Conservation (phyloP, 495 filamentous ascomycete species). For the Neurospora sp. region DNA sequence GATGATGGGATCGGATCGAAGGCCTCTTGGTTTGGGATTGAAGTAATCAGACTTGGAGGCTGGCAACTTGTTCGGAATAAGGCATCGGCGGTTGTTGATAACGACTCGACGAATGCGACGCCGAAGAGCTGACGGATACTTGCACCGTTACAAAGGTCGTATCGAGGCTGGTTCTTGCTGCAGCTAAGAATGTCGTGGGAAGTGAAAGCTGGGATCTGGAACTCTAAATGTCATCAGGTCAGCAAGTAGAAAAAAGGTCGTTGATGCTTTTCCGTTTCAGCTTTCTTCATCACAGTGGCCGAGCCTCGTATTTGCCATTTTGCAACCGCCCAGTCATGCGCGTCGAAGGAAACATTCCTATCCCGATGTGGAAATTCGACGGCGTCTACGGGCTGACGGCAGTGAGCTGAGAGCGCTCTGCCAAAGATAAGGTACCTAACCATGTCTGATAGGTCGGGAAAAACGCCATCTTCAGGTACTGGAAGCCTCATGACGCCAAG, state of each 20-base stretch:
- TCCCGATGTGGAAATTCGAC: background rate
- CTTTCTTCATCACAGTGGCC: background rate
- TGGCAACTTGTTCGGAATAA: background rate
- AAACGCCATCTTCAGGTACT: background rate
- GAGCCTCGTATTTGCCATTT: background rate
- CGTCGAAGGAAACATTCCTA: background rate
- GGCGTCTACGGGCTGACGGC: background rate
- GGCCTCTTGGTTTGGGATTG: background rate
- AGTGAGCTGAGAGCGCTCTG: background rate
- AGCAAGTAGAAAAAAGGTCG: background rate
- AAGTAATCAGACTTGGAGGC: background rate
- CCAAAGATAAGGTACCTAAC: background rate
- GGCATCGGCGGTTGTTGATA: background rate
- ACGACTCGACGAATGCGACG: background rate
- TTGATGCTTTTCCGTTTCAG: background rate
- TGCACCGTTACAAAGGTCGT: background rate
- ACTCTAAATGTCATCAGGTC: background rate
- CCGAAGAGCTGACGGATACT: background rate
- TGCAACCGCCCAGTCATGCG: background rate
- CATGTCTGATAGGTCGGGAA: background rate
- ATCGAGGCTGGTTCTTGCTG: background rate
- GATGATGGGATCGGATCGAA: slow-evolving; percentile 2
- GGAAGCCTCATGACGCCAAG: background rate
- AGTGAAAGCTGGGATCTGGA: background rate
- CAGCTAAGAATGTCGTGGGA: background rate